phyloP scores from a whole-genome alignment of 2,329 filamentous ascomycete species.

The Alternaria infectoria region DNA sequence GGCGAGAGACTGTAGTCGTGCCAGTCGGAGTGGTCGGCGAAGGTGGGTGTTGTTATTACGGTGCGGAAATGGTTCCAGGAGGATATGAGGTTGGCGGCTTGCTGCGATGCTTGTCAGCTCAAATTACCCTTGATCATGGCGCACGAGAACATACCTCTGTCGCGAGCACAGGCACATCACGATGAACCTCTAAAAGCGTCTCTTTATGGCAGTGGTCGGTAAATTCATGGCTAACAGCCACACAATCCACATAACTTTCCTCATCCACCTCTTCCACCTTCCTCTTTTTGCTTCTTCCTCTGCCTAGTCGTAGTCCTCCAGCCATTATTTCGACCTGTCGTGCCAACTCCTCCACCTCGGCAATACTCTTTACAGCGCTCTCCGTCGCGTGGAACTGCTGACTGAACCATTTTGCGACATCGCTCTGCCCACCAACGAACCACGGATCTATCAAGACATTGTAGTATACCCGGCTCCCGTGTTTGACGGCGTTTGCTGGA shows the following conservation, averaged over 20 bases:
- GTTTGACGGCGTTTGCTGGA: constrained; percentile 52
- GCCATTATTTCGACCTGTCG: constrained; percentile 56
- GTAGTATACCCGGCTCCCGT: constrained; percentile 60
- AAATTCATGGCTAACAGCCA: constrained; percentile 69
- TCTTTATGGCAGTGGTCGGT: constrained; percentile 71
- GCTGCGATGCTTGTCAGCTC: constrained; percentile 32
- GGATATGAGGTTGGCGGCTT: constrained; percentile 63
- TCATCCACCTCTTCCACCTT: constrained; percentile 20
- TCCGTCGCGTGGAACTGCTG: constrained; percentile 67
- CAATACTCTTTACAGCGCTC: constrained; percentile 61
- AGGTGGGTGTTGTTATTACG: constrained; percentile 59
- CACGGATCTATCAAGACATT: constrained; percentile 72
- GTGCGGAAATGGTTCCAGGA: constrained; percentile 66
- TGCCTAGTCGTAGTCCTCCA: constrained; percentile 32
- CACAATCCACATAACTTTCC: constrained; percentile 61
- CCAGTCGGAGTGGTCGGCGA: constrained; percentile 54
- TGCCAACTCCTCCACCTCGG: constrained; percentile 61
- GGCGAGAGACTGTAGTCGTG: constrained; percentile 51
- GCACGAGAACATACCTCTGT: constrained; percentile 48
- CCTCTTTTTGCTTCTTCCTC: constrained; percentile 11
- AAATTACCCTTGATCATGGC: fast-evolving
- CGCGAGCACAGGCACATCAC: constrained; percentile 64
- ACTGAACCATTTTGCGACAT: constrained; percentile 69
- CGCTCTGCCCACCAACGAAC: constrained; percentile 67
- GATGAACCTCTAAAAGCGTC: constrained; percentile 63